Percentiles rank a stretch among this genome's conserved stretches.
phyloP scores from a whole-genome alignment of 768 basidiomycete genomes.

The Mycena rosella region DNA sequence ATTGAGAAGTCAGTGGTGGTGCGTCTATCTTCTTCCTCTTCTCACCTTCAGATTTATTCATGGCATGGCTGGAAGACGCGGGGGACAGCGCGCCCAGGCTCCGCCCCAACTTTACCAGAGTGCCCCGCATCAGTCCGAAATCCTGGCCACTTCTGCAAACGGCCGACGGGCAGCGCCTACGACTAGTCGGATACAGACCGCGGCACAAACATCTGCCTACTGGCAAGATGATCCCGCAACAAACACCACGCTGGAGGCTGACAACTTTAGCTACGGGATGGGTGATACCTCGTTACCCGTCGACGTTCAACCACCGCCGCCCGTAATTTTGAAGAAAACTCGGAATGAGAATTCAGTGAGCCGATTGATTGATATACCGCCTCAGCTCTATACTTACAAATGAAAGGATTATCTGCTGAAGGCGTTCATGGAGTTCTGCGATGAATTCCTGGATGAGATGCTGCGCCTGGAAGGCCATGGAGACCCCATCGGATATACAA shows the following conservation, averaged over 20 bases:
- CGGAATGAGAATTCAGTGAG: neutral
- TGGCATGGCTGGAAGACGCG: no score
- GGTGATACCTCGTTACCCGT: neutral
- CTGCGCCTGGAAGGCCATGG: neutral
- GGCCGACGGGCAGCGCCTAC: neutral
- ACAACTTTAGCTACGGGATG: neutral
- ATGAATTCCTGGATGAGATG: neutral
- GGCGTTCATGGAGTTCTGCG: neutral
- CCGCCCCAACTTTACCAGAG: no score
- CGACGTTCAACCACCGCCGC: neutral
- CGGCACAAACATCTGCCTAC: neutral
- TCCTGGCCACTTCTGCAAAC: no score
- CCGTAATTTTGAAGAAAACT: neutral
- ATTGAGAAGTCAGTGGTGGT: no score
- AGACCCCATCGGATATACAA: neutral
- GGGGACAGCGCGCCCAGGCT: no score
- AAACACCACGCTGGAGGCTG: neutral
- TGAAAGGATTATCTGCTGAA: neutral
- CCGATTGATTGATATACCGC: no score
- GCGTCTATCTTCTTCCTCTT: no score
- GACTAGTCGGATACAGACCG: neutral
- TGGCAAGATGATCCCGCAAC: neutral
- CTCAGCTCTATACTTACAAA: neutral
- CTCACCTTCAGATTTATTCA: no score
- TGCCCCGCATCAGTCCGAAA: no score